Conservation (phyloP, 345 rosid species). For the Corymbia maculata region DNA sequence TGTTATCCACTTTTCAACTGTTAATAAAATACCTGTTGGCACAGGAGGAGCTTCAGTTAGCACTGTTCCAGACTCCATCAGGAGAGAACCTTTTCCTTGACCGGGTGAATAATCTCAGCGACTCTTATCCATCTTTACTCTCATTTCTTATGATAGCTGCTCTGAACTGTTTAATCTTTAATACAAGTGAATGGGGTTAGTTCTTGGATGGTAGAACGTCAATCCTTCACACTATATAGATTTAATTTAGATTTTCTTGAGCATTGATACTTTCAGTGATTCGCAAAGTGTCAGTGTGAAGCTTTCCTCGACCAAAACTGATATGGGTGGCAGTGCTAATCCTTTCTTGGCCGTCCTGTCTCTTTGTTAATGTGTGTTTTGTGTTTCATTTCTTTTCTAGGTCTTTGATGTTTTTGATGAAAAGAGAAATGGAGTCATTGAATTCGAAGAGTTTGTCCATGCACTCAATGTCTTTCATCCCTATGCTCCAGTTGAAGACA, state of each 20-base stretch:
- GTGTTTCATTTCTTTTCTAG: slow-evolving; percentile 9
- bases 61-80: slow-evolving; percentile 43
- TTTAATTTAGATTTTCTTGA: neutral
- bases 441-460: slow-evolving; percentile 78
- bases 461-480: slow-evolving; percentile 82
- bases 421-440: slow-evolving; percentile 80
- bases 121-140: neutral
- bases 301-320: neutral
- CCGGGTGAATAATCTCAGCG: slow-evolving; percentile 39
- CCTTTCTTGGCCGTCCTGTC: neutral
- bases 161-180: neutral
- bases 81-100: slow-evolving; percentile 84
- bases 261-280: neutral
- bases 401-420: slow-evolving; percentile 82
- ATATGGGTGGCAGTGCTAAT: neutral
- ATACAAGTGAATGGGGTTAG: neutral
- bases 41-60: slow-evolving; percentile 85
- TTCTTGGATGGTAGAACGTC: neutral
- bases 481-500: slow-evolving; percentile 51
- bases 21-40: neutral
- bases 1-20: neutral
- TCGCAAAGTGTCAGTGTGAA: neutral
- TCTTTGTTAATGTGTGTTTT: neutral
- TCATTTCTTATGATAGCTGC: neutral
- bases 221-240: neutral